Conservation (phyloP, 768 basidiomycete genomes). For the Amanita pseudoporphyria region DNA sequence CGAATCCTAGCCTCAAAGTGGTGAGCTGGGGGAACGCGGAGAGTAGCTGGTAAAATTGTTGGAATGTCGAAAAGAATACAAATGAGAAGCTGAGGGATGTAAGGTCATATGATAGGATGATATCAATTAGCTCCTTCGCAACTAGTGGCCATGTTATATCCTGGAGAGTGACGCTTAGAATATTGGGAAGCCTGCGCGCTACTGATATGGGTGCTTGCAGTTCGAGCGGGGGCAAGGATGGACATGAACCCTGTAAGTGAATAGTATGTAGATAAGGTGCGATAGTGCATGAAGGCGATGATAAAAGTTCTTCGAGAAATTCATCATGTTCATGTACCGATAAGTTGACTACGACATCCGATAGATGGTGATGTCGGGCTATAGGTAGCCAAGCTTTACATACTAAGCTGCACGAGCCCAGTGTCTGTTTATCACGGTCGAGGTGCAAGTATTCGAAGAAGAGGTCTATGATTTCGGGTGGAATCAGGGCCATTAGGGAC, state of each 20-base stretch:
- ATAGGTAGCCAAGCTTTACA: conserved; percentile 6
- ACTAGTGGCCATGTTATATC: conserved; percentile 5
- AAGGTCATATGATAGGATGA: conserved; percentile 1
- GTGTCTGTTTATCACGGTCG: not conserved
- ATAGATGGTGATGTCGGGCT: not conserved
- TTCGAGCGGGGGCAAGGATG: not conserved
- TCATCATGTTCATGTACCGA: not conserved
- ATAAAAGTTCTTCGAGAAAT: not conserved
- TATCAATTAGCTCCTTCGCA: not conserved
- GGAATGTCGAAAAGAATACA: not conserved
- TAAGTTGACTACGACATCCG: not conserved
- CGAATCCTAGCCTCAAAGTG: not conserved
- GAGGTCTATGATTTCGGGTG: conserved; percentile 4
- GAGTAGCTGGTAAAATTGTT: not conserved
- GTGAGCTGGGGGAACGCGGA: not conserved
- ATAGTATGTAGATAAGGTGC: not conserved
- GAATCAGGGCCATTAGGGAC: not conserved
- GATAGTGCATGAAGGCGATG: not conserved
- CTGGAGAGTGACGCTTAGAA: not conserved
- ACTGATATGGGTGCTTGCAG: not conserved
- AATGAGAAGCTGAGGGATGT: conserved; percentile 2
- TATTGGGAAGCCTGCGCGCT: not conserved
- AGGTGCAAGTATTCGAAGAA: not conserved
- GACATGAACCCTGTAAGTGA: conserved; percentile 3
- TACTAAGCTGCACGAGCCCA: conserved; percentile 1